Evolutionary conservation across 495 filamentous ascomycete genomes (phyloP).

Genomic region (Xylaria grammica): DNA sequence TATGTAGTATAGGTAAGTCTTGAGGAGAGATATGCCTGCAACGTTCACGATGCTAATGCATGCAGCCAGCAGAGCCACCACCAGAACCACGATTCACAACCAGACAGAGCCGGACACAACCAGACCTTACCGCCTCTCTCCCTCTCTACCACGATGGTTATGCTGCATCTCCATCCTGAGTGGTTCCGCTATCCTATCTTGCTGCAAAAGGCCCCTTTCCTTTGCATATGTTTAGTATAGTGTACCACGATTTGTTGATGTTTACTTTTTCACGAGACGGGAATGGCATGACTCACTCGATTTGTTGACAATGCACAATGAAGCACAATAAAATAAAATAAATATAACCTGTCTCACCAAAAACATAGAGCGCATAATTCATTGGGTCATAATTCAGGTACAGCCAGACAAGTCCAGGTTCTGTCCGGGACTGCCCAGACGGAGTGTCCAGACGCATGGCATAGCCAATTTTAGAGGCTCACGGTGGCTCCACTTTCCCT

Average conservation of each 20-base stretch:
- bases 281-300: not conserved
- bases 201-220: not conserved
- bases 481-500: not conserved
- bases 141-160: not conserved
- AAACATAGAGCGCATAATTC: not conserved
- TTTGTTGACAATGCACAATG: constrained; percentile 23
- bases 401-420: not conserved
- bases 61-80: constrained; percentile 1
- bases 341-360: constrained; percentile 8
- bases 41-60: constrained; percentile 17
- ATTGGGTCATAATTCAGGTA: constrained; percentile 15
- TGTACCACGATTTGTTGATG: not conserved
- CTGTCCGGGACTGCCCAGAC: too few relatives aligned
- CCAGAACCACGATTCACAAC: too few relatives aligned
- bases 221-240: not conserved
- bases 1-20: not conserved
- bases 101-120: too few relatives aligned
- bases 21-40: not conserved
- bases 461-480: constrained; percentile 12
- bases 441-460: not conserved
- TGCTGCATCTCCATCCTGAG: constrained; percentile 1
- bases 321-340: too few relatives aligned
- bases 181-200: not conserved
- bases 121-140: constrained; percentile 17
- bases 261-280: not conserved